These are phyloP conservation scores for Globisporangium parvum DNA, from an alignment of 352 stramenopile species.

Conservation along the genomic window DNA sequence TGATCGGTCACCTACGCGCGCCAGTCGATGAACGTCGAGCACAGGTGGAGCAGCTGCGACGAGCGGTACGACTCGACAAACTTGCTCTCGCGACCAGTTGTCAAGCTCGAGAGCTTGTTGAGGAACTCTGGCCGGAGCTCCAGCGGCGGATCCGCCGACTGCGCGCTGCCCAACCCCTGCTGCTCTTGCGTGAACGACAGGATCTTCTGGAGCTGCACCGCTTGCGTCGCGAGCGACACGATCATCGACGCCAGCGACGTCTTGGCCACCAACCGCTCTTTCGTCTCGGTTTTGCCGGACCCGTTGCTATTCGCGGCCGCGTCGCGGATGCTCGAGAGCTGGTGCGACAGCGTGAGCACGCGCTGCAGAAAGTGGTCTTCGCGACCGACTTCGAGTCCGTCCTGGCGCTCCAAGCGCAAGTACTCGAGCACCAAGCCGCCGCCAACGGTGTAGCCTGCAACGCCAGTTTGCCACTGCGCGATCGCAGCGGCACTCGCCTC, in stretches of 20 bases:
- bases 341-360: slow-evolving; percentile 48
- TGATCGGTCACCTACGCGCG: slow-evolving; percentile 22
- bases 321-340: slow-evolving; percentile 34
- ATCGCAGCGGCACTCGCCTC: slow-evolving; percentile 50
- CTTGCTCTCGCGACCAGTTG: slow-evolving; percentile 33
- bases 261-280: slow-evolving; percentile 27
- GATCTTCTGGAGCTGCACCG: slow-evolving; percentile 42
- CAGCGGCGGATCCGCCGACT: slow-evolving; percentile 21
- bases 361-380: slow-evolving; percentile 59
- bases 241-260: slow-evolving; percentile 62
- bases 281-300: slow-evolving; percentile 9
- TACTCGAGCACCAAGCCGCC: slow-evolving; percentile 69
- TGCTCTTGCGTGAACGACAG: slow-evolving; percentile 44
- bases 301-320: slow-evolving; percentile 13
- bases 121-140: slow-evolving; percentile 51
- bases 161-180: slow-evolving; percentile 16
- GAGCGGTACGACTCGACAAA: slow-evolving; percentile 55
- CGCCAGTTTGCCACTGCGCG: slow-evolving; percentile 55
- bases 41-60: slow-evolving; percentile 48
- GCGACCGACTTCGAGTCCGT: slow-evolving; percentile 41
- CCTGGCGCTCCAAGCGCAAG: slow-evolving; percentile 53
- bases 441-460: slow-evolving; percentile 38
- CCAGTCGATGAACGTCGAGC: slow-evolving; percentile 59
- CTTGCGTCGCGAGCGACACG: slow-evolving; percentile 46
- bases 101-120: slow-evolving; percentile 27